Evolutionary conservation across 495 filamentous ascomycete genomes (phyloP), one percentile per base, ranked within the genome.

Genomic region (Penicillium ochrochloron): DNA sequence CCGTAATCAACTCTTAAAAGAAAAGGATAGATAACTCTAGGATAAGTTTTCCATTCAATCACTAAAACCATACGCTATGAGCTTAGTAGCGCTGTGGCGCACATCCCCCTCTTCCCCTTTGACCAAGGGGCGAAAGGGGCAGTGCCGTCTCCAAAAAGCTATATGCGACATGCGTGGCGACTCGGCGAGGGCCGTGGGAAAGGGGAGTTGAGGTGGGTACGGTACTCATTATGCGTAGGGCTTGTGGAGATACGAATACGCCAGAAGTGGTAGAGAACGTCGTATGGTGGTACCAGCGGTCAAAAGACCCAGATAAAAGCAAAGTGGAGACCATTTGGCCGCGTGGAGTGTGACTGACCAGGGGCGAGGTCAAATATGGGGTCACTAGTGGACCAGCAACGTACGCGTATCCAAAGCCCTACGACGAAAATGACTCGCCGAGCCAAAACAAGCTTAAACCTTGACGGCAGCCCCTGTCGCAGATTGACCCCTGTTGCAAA

Each of bases 371-470:
- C 31, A 9, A 29, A 31, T 52, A 52, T 52, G 48, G 25, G 48
- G 48, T 27, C 14, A 12, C 25, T 15, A 31, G 23, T 27, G 48
- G 48, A 15, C 12, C 48, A 31, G 44, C 27, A 52, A 31, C 48
- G 48, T 29, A 52, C 12, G 25, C 48, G 6, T 52, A 29, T n/a
- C 25, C 48, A 10, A n/a, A n/a, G 27, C 14, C 48, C 48, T 31
- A 52, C 25, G 25, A 10, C 14, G 12, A 31, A 52, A 52, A 31
- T 31, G 23, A 52, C 48, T 52, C 25, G 48, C 27, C 27, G 48
- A 52, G 48, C 48, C 48, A 52, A 52, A 52, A 52, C 48, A 52
- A 52, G 48, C 48, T 52, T 52, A 52, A 52, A 52, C 48, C n/a
- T 31, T 52, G 23, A 31, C 23, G 48, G 12, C 27, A 31, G 5